These are phyloP conservation scores for Urostyla sp. DNA, from an alignment of 73 alveolate species.

Conservation along the genomic window DNA sequence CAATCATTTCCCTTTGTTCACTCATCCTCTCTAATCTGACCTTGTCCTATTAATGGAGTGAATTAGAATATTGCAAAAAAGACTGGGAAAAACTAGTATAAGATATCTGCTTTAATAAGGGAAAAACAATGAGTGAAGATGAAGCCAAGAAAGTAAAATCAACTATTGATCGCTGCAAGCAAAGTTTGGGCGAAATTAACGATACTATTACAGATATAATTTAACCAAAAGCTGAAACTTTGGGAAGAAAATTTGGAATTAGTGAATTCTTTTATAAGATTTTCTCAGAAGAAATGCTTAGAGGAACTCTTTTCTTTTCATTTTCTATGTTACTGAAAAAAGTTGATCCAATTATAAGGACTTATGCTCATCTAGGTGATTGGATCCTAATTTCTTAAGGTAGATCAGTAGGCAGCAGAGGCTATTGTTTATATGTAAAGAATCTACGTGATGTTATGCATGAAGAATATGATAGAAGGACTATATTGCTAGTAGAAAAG, in stretches of 20 bases:
- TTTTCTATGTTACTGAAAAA: conserved; percentile 82
- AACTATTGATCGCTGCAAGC: conserved; percentile 62
- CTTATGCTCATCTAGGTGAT: conserved; percentile 78
- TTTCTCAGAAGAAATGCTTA: conserved; percentile 83
- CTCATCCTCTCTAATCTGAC: conserved; percentile 70
- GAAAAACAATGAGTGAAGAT: conserved; percentile 65
- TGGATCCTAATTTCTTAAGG: conserved; percentile 90
- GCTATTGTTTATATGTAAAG: conserved; percentile 69
- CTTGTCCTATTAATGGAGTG: conserved; percentile 63
- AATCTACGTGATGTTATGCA: conserved; percentile 76
- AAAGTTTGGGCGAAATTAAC: conserved; percentile 60
- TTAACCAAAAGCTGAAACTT: conserved; percentile 44
- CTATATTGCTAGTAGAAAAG: conserved; percentile 81
- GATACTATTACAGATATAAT: conserved; percentile 15
- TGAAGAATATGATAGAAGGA: conserved; percentile 71
- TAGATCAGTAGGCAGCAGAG: conserved; percentile 65
- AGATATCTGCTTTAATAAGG: conserved; percentile 73
- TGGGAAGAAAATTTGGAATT: conserved; percentile 55
- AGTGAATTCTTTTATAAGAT: conserved; percentile 69
- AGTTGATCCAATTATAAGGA: conserved; percentile 80
- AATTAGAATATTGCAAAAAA: conserved; percentile 73
- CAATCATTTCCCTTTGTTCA: too few relatives aligned
- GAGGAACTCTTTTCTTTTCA: conserved; percentile 90
- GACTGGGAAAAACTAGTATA: conserved; percentile 86
- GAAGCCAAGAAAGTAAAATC: conserved; percentile 79